Evolutionary conservation across 1,284 basidiomycete species (phyloP), one percentile per base, ranked within the genome.

Genomic region (Puccinia novopanici): DNA sequence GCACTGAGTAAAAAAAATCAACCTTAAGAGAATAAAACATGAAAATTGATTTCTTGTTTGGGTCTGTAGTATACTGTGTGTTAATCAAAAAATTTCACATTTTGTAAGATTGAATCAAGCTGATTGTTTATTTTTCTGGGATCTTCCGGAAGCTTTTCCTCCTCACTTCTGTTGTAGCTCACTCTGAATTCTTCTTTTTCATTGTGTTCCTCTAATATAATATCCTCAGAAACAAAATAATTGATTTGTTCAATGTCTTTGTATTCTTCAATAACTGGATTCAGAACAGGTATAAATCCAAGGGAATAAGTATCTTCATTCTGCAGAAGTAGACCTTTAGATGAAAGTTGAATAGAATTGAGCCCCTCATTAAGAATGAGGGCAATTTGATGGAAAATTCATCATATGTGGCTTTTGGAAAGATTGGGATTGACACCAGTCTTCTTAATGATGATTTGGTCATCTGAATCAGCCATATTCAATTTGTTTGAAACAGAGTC

Each of bases 401-500:
- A 75, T n/a, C 40, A 9, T 1, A 75, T 70, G 45, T 70, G 67
- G 45, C n/a, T 70, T 30, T 30, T 19, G 19, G 24, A 50, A 34
- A 70, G 42, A 22, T 52, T 50, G 0, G 48, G 45, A 70, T 70
- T 24, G 45, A 70, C 15, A 10, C 67, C 45, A 19, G 67, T 70
- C 15, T 70, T 70, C 48, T 50, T 48, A 3, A 52, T 1, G 8
- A 70, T 70, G 24, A 70, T n/a, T 12, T 45, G 15, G n/a, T 70
- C 67, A 70, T 50, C 67, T 12, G 8, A 42, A 12, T 2, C 17
- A 5, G 67, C 30, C 67, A 70, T 70, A 3, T 19, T 70, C 45
- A 48, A 48, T 10, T 70, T 70, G 45, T 70, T 70, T 50, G 67
- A 70, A 2, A 42, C 67, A 4, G 67, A 70, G n/a, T 70, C 42